phyloP scores from a whole-genome alignment of 139 green algal species.

The Chlamydomonas sp. region DNA sequence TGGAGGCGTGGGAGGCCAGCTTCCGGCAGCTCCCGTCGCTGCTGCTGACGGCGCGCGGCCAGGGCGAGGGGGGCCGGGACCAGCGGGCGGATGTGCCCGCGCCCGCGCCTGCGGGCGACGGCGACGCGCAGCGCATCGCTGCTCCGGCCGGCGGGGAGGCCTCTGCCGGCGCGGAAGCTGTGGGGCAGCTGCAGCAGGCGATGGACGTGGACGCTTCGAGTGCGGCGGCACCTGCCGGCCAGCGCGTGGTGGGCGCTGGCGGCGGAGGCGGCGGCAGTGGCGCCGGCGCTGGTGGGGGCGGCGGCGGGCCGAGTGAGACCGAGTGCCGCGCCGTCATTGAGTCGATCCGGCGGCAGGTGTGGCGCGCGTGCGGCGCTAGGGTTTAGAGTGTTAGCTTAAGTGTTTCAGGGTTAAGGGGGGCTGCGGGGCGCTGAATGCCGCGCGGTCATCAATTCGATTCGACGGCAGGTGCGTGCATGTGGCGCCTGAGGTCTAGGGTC shows the following conservation, averaged over 20 bases:
- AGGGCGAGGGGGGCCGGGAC: too few species aligned
- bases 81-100: too few species aligned
- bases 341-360: constrained; percentile 25
- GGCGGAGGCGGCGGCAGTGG: background rate
- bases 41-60: background rate
- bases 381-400: constrained; percentile 9
- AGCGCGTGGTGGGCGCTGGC: background rate
- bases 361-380: constrained; percentile 18
- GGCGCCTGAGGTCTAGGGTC: background rate
- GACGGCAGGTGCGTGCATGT: background rate
- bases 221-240: too few species aligned
- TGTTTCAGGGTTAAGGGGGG: background rate
- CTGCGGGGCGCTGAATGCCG: background rate
- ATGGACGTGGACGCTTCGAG: too few species aligned
- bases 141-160: too few species aligned
- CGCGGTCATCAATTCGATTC: background rate
- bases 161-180: too few species aligned
- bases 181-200: too few species aligned
- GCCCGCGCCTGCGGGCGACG: too few species aligned
- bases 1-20: constrained; percentile 26
- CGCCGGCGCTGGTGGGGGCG: background rate
- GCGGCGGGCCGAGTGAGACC: constrained; percentile 1
- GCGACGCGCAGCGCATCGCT: too few species aligned
- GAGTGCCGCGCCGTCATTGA: constrained; percentile 21
- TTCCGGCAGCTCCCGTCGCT: background rate